phyloP scores from a whole-genome alignment of 352 stramenopile genomes.

The Globisporangium uncinulatum region DNA sequence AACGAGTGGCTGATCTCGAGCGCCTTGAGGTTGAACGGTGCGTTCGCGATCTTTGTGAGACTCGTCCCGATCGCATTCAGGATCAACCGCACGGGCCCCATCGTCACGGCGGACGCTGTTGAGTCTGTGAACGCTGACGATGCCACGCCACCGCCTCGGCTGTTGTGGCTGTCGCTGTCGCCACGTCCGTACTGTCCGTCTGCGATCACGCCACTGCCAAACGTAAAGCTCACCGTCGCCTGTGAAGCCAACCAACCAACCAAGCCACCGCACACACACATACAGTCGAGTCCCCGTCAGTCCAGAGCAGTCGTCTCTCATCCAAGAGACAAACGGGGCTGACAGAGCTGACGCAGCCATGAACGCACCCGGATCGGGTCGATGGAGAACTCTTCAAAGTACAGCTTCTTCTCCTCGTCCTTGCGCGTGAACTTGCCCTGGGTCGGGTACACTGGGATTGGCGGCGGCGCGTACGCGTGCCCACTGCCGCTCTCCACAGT shows the following conservation, averaged over 20 bases:
- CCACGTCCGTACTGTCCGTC: conserved; percentile 41
- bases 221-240: conserved; percentile 83
- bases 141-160: neutral
- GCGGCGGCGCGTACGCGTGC: conserved; percentile 8
- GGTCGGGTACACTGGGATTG: conserved; percentile 14
- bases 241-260: conserved; percentile 9
- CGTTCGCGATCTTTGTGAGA: conserved; percentile 86
- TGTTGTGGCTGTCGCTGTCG: conserved; percentile 15
- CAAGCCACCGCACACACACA: neutral
- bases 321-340: neutral
- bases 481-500: conserved; percentile 16
- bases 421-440: conserved; percentile 38
- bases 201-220: conserved; percentile 63
- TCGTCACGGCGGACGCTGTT: conserved; percentile 43
- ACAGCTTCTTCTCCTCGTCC: conserved; percentile 76
- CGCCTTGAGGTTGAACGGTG: conserved; percentile 76
- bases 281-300: neutral
- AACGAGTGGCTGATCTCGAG: conserved; percentile 81
- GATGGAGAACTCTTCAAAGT: conserved; percentile 89
- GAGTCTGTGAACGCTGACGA: conserved; percentile 12
- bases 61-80: conserved; percentile 85
- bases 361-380: conserved; percentile 61
- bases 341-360: neutral
- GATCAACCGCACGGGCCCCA: conserved; percentile 76
- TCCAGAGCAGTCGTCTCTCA: neutral